These are phyloP conservation scores for Penicillium maclennaniae DNA, from an alignment of 495 filamentous ascomycete genomes.

Conservation along the genomic window DNA sequence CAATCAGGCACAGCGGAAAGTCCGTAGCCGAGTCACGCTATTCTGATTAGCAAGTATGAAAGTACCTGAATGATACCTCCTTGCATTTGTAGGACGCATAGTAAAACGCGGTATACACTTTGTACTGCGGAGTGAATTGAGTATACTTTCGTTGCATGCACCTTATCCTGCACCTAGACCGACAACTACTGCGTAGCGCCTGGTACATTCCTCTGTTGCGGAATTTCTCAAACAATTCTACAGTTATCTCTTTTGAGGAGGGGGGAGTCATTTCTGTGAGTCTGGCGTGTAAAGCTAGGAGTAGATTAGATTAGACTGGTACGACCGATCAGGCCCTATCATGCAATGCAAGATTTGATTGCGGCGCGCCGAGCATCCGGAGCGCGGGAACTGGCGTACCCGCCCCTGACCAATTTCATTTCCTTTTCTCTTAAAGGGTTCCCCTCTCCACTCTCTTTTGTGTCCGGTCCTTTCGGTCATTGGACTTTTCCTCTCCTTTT, in stretches of 20 bases:
- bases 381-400: constrained; percentile 18
- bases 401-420: constrained; percentile 26
- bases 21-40: constrained; percentile 20
- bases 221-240: not conserved
- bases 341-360: not conserved
- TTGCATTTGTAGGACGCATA: not conserved
- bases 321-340: not conserved
- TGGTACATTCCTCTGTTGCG: not conserved
- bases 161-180: not conserved
- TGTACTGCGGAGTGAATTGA: not conserved
- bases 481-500: constrained; percentile 3
- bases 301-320: not conserved
- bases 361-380: constrained; percentile 6
- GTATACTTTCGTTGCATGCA: not conserved
- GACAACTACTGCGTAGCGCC: constrained; percentile 1
- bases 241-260: too few species aligned
- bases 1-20: constrained; percentile 9
- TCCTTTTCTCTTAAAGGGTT: not conserved
- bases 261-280: not conserved
- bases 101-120: not conserved
- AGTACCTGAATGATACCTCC: not conserved
- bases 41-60: not conserved
- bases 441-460: constrained; percentile 16
- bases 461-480: not conserved
- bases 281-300: not conserved